These are phyloP conservation scores for Metschnikowia similis DNA, from an alignment of 805 yeast genomes.

Conservation along the genomic window DNA sequence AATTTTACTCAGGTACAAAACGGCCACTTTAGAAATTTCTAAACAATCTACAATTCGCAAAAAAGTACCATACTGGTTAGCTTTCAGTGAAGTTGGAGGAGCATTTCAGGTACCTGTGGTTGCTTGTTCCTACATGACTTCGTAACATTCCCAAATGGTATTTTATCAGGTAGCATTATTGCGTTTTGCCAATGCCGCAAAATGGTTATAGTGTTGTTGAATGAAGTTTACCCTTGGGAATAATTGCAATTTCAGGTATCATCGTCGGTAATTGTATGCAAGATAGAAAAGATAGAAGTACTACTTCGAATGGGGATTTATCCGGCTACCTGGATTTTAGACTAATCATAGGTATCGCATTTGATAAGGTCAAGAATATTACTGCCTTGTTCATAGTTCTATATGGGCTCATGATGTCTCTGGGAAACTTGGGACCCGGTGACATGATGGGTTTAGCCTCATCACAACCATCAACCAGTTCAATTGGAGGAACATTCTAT, in stretches of 20 bases:
- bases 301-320: constrained; percentile 69
- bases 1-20: constrained; percentile 65
- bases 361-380: constrained; percentile 51
- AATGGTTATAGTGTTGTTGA: constrained; percentile 51
- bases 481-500: constrained; percentile 70
- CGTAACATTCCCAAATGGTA: constrained; percentile 75
- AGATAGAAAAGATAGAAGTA: constrained; percentile 66
- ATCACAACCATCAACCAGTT: constrained; percentile 70
- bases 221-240: constrained; percentile 65
- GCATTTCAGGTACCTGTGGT: constrained; percentile 65
- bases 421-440: constrained; percentile 79
- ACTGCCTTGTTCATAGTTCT: constrained; percentile 63
- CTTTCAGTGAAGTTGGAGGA: constrained; percentile 62
- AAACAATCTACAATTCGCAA: constrained; percentile 59
- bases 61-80: constrained; percentile 49
- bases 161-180: constrained; percentile 61
- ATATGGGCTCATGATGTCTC: constrained; percentile 67
- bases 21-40: constrained; percentile 64
- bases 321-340: constrained; percentile 68
- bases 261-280: constrained; percentile 62
- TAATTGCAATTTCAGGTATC: constrained; percentile 70
- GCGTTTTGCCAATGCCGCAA: constrained; percentile 37
- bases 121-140: constrained; percentile 82
- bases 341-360: constrained; percentile 64
- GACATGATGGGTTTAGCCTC: constrained; percentile 63